Evolutionary conservation across 176 grass and related monocot genomes (phyloP), one percentile per base, ranked within the genome.

Genomic region (Avena atlantica): DNA sequence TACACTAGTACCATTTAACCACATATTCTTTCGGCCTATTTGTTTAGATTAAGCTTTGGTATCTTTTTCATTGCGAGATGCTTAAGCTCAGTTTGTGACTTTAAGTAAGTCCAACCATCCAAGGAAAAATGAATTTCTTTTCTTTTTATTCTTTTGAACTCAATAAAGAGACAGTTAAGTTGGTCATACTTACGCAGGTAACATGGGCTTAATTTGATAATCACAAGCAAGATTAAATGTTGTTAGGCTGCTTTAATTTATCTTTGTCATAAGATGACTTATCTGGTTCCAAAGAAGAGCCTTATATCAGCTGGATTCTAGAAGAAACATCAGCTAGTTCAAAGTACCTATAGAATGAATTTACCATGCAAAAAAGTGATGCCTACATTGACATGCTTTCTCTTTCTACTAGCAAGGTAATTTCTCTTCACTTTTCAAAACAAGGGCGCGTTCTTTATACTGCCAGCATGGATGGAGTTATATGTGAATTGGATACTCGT

Each of bases 351-450:
- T 59, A n/a, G 64, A 55, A 56, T 59, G 53, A 17, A 3, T 74
- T 48, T 42, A 65, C 31, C 49, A 34, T 59, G 40, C 40, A 47
- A 61, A 57, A 31, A 59, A 25, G 29, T 25, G 13, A 23, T 61
- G 21, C 24, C 44, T 65, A 52, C 40, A 23, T 34, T 86, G 23
- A 82, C 44, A 87, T 69, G 8, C 81, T 77, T 89, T 77, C 65
- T 92, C 66, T 76, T 85, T 78, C 56, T 64, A 73, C 14, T 56
- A 92, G 87, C 20, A 80, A 83, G 82, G 87, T 92, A 53, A 84
- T 82, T 79, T 84, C 87, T 74, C 87, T 92, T 78, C 85, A 47
- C 81, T 86, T 92, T 45, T 67, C 78, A 44, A 88, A 85, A 64
- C 80, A 89, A 60, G 83, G 83, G 17, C 27, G 80, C 23, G 48